These are phyloP conservation scores for Diaporthe amygdali DNA, from an alignment of 2,329 filamentous ascomycete genomes.

Conservation along the genomic window DNA sequence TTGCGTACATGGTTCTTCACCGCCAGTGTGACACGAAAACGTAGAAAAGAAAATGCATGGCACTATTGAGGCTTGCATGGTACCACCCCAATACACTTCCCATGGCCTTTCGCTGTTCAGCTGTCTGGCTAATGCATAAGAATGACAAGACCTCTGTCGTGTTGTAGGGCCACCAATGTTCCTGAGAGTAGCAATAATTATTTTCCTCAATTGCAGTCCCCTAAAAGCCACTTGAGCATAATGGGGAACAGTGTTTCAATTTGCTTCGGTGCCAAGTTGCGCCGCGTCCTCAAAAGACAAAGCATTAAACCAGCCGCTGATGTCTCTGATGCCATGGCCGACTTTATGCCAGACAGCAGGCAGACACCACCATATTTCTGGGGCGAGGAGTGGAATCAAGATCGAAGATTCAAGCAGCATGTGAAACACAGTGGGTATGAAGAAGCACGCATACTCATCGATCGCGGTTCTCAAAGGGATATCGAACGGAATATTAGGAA, in stretches of 20 bases:
- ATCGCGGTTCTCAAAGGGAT: neutral
- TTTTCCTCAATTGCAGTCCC: neutral
- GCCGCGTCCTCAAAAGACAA: neutral
- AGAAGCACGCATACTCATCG: constrained; percentile 2
- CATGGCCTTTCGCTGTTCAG: neutral
- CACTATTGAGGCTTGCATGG: constrained; percentile 5
- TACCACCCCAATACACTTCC: neutral
- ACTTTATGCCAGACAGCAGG: neutral
- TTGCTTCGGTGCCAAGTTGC: neutral
- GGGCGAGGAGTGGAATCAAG: constrained; percentile 1
- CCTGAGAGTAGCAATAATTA: neutral
- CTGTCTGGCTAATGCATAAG: neutral
- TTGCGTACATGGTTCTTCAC: neutral
- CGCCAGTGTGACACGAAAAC: constrained; percentile 15
- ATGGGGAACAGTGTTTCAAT: constrained; percentile 1
- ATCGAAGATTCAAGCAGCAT: constrained; percentile 5
- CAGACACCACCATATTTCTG: neutral
- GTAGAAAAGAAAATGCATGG: constrained; percentile 12
- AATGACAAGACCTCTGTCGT: neutral
- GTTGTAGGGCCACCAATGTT: neutral
- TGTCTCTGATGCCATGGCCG: neutral
- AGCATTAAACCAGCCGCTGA: constrained; percentile 4
- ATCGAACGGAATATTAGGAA: neutral
- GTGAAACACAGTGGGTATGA: constrained; percentile 7
- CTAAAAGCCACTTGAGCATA: neutral